phyloP scores from a whole-genome alignment of 352 stramenopile species.

The Halophytophthora batemanensis region DNA sequence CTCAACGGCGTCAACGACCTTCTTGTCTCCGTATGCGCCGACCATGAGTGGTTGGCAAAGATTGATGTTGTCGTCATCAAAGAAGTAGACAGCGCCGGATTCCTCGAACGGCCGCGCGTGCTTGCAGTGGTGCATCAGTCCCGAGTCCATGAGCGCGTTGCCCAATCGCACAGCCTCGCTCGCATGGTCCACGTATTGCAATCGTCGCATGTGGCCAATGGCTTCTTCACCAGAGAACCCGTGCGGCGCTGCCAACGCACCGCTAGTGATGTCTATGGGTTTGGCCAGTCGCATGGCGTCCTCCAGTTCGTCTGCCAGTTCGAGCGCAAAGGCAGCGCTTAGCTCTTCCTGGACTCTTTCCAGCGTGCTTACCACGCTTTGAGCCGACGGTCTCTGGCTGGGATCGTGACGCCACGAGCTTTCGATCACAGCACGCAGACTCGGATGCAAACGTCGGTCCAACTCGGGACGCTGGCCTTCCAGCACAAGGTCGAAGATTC shows the following conservation, averaged over 20 bases:
- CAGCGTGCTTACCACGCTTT: slow-evolving; percentile 39
- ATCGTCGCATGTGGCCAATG: slow-evolving; percentile 34
- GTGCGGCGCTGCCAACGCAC: slow-evolving; percentile 18
- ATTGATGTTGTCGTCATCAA: slow-evolving; percentile 52
- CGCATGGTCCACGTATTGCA: slow-evolving; percentile 36
- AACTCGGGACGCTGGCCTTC: slow-evolving; percentile 45
- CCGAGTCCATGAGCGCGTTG: slow-evolving; percentile 63
- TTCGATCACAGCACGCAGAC: slow-evolving; percentile 41
- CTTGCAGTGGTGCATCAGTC: slow-evolving; percentile 51
- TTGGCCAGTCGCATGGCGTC: slow-evolving; percentile 26
- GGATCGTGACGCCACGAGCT: slow-evolving; percentile 40
- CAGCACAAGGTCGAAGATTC: slow-evolving; percentile 50
- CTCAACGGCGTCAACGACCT: slow-evolving; percentile 9
- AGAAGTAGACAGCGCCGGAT: slow-evolving; percentile 38
- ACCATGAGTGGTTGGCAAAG: slow-evolving; percentile 40
- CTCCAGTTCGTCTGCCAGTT: slow-evolving; percentile 40
- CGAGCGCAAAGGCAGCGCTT: slow-evolving; percentile 32
- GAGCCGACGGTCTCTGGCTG: slow-evolving; percentile 36
- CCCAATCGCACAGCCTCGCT: slow-evolving; percentile 56
- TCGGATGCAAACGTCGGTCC: slow-evolving; percentile 28
- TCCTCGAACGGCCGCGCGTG: slow-evolving; percentile 42
- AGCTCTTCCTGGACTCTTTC: slow-evolving; percentile 51
- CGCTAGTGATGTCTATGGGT: slow-evolving; percentile 29
- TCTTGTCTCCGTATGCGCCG: slow-evolving; percentile 19
- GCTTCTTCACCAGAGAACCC: slow-evolving; percentile 39